These are phyloP conservation scores for Fusarium nurragi DNA, from an alignment of 2,329 filamentous ascomycete genomes.

Conservation along the genomic window DNA sequence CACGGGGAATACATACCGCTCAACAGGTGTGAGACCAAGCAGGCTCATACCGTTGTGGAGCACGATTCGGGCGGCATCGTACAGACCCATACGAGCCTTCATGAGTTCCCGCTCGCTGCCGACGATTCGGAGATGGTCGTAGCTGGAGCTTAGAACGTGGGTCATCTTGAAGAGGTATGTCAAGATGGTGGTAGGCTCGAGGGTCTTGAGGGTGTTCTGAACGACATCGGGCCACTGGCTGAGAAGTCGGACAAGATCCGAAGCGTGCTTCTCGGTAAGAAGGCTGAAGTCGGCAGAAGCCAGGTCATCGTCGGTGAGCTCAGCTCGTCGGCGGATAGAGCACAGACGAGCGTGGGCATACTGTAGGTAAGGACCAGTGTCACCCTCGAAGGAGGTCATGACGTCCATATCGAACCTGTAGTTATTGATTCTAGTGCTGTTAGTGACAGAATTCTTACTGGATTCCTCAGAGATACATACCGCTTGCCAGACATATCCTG, in stretches of 20 bases:
- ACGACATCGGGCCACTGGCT: conserved; percentile 87
- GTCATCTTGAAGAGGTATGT: conserved; percentile 87
- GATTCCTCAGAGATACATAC: conserved; percentile 53
- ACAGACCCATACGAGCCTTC: conserved; percentile 75
- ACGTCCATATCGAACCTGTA: conserved; percentile 80
- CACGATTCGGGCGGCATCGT: conserved; percentile 78
- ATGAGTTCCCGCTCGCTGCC: conserved; percentile 78
- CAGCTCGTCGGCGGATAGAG: conserved; percentile 68
- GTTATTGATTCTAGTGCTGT: conserved; percentile 63
- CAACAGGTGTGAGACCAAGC: conserved; percentile 80
- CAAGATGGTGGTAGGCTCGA: conserved; percentile 71
- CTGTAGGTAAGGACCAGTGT: conserved; percentile 86
- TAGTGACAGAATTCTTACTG: neutral
- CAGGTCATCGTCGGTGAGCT: conserved; percentile 66
- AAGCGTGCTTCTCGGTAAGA: conserved; percentile 75
- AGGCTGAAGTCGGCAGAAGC: conserved; percentile 71
- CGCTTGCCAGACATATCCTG: conserved; percentile 98
- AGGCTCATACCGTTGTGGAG: conserved; percentile 85
- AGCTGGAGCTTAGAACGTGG: conserved; percentile 80
- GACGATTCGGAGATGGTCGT: conserved; percentile 84
- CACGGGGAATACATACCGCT: conserved; percentile 52
- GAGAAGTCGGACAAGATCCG: conserved; percentile 78
- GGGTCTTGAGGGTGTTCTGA: conserved; percentile 82
- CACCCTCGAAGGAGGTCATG: conserved; percentile 86
- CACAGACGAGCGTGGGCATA: conserved; percentile 80